phyloP scores from a whole-genome alignment of 2,329 filamentous ascomycete species.

The Sporothrix humicola region DNA sequence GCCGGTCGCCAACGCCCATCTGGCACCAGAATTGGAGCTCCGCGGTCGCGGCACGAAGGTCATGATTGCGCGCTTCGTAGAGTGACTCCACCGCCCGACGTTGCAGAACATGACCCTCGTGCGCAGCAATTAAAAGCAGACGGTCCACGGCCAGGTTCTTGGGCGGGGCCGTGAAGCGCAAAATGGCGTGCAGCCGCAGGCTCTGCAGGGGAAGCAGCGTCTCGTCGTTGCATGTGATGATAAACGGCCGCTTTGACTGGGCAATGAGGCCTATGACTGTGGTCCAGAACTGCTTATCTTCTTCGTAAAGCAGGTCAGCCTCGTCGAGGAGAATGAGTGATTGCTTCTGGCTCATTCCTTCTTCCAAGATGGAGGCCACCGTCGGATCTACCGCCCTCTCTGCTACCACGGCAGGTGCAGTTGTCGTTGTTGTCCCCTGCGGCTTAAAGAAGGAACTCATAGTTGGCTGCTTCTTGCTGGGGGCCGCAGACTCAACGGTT shows the following conservation, averaged over 20 bases:
- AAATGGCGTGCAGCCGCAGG: slow-evolving; percentile 81
- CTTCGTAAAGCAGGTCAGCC: slow-evolving; percentile 90
- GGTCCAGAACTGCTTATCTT: slow-evolving; percentile 93
- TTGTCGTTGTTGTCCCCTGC: slow-evolving; percentile 48
- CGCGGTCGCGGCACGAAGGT: slow-evolving; percentile 79
- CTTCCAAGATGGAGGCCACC: slow-evolving; percentile 41
- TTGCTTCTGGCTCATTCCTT: slow-evolving; percentile 72
- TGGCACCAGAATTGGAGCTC: slow-evolving; percentile 98
- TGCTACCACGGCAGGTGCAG: slow-evolving; percentile 7
- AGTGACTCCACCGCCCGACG: slow-evolving; percentile 71
- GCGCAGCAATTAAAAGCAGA: slow-evolving; percentile 79
- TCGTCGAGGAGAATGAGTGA: slow-evolving; percentile 94
- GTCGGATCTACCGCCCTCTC: slow-evolving; percentile 35
- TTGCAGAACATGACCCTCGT: slow-evolving; percentile 81
- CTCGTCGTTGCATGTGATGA: slow-evolving; percentile 96
- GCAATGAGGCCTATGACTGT: slow-evolving; percentile 78
- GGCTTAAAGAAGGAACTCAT: slow-evolving; percentile 80
- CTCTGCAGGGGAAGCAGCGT: slow-evolving; percentile 74
- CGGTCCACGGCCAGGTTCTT: slow-evolving; percentile 75
- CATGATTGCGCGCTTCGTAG: slow-evolving; percentile 70
- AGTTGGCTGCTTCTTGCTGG: slow-evolving; percentile 72
- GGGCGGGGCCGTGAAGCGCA: slow-evolving; percentile 73
- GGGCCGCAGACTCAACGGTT: background rate
- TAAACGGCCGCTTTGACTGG: slow-evolving; percentile 87
- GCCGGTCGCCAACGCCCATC: slow-evolving; percentile 87